Conservation (phyloP, 2,329 filamentous ascomycete genomes). For the Xylariaceae sp. region DNA sequence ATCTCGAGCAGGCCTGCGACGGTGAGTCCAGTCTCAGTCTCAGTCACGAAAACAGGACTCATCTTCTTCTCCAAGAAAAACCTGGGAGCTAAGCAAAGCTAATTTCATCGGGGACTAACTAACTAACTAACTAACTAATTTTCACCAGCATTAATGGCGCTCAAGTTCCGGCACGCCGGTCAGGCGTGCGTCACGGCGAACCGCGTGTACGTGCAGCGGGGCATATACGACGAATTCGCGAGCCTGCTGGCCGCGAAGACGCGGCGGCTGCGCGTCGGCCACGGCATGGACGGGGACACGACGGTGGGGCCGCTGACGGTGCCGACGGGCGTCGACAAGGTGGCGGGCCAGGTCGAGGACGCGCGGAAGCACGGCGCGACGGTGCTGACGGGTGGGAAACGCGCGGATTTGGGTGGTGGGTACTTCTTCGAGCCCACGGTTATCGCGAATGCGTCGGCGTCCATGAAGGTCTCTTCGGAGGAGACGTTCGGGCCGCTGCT, state of each 20-base stretch:
- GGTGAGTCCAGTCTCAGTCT: too few species aligned
- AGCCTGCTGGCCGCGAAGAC: constrained; percentile 56
- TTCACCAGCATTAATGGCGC: constrained; percentile 34
- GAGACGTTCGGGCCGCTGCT: constrained; percentile 64
- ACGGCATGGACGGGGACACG: constrained; percentile 58
- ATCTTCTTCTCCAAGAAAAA: too few species aligned
- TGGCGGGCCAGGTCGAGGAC: constrained; percentile 62
- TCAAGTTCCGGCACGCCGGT: constrained; percentile 56
- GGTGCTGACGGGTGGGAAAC: constrained; percentile 61
- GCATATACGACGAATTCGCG: constrained; percentile 64
- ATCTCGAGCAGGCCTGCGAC: constrained; percentile 62
- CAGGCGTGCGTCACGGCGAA: constrained; percentile 69
- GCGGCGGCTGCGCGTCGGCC: constrained; percentile 59
- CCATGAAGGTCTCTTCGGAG: constrained; percentile 53
- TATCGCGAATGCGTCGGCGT: constrained; percentile 49
- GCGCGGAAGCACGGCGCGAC: constrained; percentile 65
- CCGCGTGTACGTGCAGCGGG: constrained; percentile 64
- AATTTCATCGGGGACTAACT: too few species aligned
- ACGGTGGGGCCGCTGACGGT: constrained; percentile 66
- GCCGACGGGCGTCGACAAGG: constrained; percentile 58
- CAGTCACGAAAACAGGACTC: not conserved
- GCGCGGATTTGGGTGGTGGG: constrained; percentile 42
- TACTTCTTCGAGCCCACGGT: constrained; percentile 70
- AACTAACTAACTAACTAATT: not conserved
- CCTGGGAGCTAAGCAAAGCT: too few species aligned